These are phyloP conservation scores for Saccharomycopsis sp. DNA, from an alignment of 805 yeast genomes.

Conservation along the genomic window DNA sequence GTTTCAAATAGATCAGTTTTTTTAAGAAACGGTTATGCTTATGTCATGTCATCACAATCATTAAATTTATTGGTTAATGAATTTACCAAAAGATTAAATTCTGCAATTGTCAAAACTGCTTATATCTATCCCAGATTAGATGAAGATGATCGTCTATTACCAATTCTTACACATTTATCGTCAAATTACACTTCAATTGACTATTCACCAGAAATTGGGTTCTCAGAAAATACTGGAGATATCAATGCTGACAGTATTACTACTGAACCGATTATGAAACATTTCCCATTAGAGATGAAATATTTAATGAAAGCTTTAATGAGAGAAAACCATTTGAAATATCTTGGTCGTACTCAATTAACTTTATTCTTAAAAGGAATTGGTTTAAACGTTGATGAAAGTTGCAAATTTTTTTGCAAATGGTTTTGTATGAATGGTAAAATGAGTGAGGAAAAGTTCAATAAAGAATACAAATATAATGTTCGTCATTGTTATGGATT, in stretches of 20 bases:
- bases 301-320: conserved; percentile 54
- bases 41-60: conserved; percentile 57
- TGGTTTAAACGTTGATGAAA: conserved; percentile 82
- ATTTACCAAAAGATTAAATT: conserved; percentile 42
- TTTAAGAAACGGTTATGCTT: conserved; percentile 62
- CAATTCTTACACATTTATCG: conserved; percentile 71
- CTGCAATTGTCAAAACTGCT: conserved; percentile 54
- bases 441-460: conserved; percentile 62
- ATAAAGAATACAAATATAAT: conserved; percentile 82
- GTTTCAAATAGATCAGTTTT: conserved; percentile 64
- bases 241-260: conserved; percentile 56
- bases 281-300: conserved; percentile 76
- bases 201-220: conserved; percentile 24
- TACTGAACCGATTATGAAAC: conserved; percentile 40
- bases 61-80: conserved; percentile 59
- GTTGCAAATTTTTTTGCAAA: conserved; percentile 71
- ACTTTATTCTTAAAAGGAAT: conserved; percentile 80
- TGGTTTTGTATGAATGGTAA: conserved; percentile 51
- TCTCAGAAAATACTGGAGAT: conserved; percentile 27
- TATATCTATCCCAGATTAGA: conserved; percentile 75
- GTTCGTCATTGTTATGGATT: conserved; percentile 85
- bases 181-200: conserved; percentile 56
- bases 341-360: conserved; percentile 77
- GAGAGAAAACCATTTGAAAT: conserved; percentile 61
- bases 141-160: conserved; percentile 84